These are phyloP conservation scores for Spinacia oleracea DNA, from an alignment of 179 eudicot species.

Conservation along the genomic window DNA sequence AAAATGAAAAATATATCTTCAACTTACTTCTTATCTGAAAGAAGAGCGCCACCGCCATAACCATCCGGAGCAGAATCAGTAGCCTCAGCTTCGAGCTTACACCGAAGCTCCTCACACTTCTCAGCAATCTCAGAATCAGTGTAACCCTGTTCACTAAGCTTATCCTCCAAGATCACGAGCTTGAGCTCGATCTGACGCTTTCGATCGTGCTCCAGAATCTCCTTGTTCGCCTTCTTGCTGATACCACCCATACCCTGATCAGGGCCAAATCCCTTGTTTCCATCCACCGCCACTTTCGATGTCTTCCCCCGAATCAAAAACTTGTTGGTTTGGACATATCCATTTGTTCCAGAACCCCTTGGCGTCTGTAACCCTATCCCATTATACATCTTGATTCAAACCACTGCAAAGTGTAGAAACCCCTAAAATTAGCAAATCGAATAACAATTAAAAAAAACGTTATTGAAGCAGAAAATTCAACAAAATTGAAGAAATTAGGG, in stretches of 20 bases:
- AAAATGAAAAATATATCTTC: background rate
- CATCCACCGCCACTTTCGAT: constrained; percentile 42
- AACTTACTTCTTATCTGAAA: constrained; percentile 42
- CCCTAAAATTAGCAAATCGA: background rate
- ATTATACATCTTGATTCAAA: constrained; percentile 68
- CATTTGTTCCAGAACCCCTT: constrained; percentile 93
- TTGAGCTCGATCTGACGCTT: constrained; percentile 92
- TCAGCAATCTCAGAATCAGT: constrained; percentile 69
- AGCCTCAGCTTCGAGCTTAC: constrained; percentile 57
- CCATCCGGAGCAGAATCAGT: constrained; percentile 38
- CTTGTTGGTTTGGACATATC: constrained; percentile 82
- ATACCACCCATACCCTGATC: constrained; percentile 82
- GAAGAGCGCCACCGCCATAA: constrained; percentile 27
- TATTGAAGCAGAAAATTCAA: background rate
- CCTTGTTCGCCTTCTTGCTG: constrained; percentile 65
- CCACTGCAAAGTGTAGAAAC: constrained; percentile 13
- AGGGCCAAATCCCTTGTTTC: constrained; percentile 53
- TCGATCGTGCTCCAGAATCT: constrained; percentile 88
- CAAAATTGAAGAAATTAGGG: background rate
- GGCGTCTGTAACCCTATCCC: constrained; percentile 94
- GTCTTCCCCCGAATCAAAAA: constrained; percentile 65
- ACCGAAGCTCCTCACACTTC: constrained; percentile 63
- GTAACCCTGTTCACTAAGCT: constrained; percentile 78
- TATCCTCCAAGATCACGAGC: constrained; percentile 75
- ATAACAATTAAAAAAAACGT: background rate